Base-by-base conservation (phyloP, 176 grass and related monocot species). In the Dendrocalamus sinicus region DNA sequence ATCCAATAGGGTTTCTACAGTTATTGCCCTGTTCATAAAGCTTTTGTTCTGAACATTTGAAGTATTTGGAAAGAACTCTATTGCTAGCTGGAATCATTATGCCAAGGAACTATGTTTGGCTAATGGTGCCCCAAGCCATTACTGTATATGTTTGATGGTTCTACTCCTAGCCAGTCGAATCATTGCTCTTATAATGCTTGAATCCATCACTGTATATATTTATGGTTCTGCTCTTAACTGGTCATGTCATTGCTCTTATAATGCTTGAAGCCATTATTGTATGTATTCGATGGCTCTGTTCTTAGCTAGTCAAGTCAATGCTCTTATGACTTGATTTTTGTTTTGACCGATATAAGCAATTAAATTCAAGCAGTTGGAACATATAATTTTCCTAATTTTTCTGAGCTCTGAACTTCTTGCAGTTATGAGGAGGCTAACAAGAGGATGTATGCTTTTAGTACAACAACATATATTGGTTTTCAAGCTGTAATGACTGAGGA, bases 351-450 rank as follows among this genome's bases (percentile, higher is more conserved):
- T 45, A 83, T 50, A 65, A 73, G 26, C 11, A 73, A 50, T 72
- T 28, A 59, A 40, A n/a, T 64, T 81, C 46, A 79, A 48, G 26
- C 24, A 83, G 76, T 63, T 59, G 24, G 15, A 82, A 40, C 23
- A 83, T 20, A 28, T 81, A 76, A 13, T 62, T 88, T 81, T 13
- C 46, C 23, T 79, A 12, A n/a, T 64, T 48, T 86, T 88, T 24
- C 53, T 83, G 50, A 67, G 48, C 30, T 23, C 11, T 88, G 17
- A 55, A 13, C 40, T 66, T 81, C 52, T 80, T 95, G 67, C 79
- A 95, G 93, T 69, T 88, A 92, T 23, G 96, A 98, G 73, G 96
- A 98, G 81, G 96, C 96, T 67, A 98, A 95, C 74, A 92, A 82
- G 88, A 94, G 81, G 58, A 98, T 95, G 92, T 98, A 98, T 74